Base-by-base conservation (phyloP, 2,329 filamentous ascomycete species). In the Cladophialophora yegresii region DNA sequence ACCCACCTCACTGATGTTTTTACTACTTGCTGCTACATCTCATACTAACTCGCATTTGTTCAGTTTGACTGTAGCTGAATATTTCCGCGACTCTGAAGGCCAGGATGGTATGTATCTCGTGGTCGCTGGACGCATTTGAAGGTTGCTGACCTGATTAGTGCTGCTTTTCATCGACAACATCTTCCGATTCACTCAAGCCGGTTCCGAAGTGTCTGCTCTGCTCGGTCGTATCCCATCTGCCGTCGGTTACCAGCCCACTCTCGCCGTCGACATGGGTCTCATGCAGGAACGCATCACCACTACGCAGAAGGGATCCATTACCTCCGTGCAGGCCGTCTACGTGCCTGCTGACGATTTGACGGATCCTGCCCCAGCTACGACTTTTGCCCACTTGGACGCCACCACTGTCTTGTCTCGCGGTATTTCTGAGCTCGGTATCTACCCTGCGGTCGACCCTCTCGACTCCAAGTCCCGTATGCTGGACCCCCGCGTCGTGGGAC, bases 271-370 rank as follows among this genome's bases (percentile, higher is more conserved):
- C 84, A 97, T 97, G 93, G 93, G 93, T 93, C 83, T 83, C 79
- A 97, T 99, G 93, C 95, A 99, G 85, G 95, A 99, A 85, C 93
- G 95, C 87, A 99, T 99, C 77, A 99, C 95, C 81, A 99, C 95
- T 81, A 99, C 95, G 83, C 93, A 89, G 81, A 96, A 98, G 89
- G 95, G 95, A 79, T 98, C 95, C 80, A 99, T 99, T 83, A 99
- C 95, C 75, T 99, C 95, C 74, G 95, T 99, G 82, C 95, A 99
- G 89, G 95, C 95, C 82, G 95, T 99, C 83, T 99, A 99, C 86
- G 95, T 99, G 82, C 95, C 95, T 81, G 95, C 95, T 90, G 95
- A 99, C 83, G 95, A 99, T 90, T 89, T 99, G 91, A 99, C 95
- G 85, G 95, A 99, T 85, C 95, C 95, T 84, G 95, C 95, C 74